These are phyloP conservation scores for Tetradesmus lagerheimii DNA, from an alignment of 139 green algal species.

Conservation along the genomic window DNA sequence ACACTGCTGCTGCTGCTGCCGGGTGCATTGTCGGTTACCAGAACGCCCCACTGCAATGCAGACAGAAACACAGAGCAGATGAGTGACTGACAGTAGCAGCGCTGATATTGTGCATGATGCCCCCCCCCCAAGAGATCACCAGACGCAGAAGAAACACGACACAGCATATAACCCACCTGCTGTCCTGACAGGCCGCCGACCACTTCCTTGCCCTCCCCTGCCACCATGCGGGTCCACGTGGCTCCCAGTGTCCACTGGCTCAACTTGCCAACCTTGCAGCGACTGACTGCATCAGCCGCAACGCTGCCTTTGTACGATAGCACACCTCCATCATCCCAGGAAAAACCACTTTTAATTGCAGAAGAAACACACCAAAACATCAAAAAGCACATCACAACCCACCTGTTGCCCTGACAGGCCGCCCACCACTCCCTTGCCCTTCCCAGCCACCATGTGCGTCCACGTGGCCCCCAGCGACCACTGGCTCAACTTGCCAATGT, in stretches of 20 bases:
- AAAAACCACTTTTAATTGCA: no score
- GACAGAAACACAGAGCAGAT: neutral
- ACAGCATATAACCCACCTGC: conserved; percentile 3
- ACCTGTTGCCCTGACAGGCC: conserved; percentile 4
- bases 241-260: neutral
- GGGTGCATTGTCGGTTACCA: conserved; percentile 32
- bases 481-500: no score
- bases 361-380: no score
- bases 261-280: neutral
- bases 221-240: neutral
- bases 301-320: no score
- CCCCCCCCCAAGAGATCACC: no score
- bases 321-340: no score
- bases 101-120: neutral
- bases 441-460: no score
- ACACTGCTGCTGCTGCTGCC: neutral
- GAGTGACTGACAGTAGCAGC: neutral
- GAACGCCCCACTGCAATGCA: conserved; percentile 3
- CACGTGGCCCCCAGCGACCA: no score
- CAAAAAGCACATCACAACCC: neutral
- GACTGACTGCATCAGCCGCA: no score
- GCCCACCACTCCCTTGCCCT: no score
- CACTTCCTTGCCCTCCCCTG: neutral
- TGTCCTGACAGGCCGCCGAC: neutral
- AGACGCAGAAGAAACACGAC: no score